Evolutionary conservation across 2,329 filamentous ascomycete species (phyloP).

Genomic region (Hypomyces perniciosus): DNA sequence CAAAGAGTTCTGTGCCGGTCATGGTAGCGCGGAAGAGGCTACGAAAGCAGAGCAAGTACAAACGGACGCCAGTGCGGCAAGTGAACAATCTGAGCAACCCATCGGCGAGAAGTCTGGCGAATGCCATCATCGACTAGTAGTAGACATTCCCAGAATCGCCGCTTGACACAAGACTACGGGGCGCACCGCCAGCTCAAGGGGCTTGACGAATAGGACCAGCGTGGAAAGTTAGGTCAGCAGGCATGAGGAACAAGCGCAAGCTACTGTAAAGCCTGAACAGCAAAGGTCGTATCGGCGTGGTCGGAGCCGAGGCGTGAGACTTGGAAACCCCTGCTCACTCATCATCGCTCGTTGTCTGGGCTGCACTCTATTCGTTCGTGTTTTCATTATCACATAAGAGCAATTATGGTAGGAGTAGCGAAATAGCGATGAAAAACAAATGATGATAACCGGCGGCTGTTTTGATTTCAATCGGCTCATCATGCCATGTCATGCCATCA

Average conservation of each 20-base stretch:
- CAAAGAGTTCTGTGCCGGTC: constrained; percentile 91
- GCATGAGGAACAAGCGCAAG: constrained; percentile 4
- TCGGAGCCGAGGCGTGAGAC: constrained; percentile 5
- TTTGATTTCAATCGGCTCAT: neutral
- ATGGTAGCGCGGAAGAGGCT: constrained; percentile 95
- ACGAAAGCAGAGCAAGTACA: constrained; percentile 78
- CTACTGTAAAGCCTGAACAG: constrained; percentile 1
- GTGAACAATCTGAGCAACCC: constrained; percentile 77
- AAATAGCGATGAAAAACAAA: constrained; percentile 1
- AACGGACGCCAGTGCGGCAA: constrained; percentile 59
- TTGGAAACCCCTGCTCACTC: neutral
- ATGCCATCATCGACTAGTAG: constrained; percentile 65
- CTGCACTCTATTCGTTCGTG: neutral
- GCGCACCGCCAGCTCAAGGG: neutral
- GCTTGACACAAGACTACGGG: neutral
- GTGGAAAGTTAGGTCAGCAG: neutral
- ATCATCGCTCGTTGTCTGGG: neutral
- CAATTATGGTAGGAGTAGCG: constrained; percentile 1
- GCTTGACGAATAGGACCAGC: neutral
- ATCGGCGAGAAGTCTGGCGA: constrained; percentile 58
- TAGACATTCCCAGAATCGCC: neutral
- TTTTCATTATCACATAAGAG: neutral
- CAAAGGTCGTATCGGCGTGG: neutral
- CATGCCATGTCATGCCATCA: neutral
- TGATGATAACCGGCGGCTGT: neutral